Base-by-base conservation (phyloP, 306 rosid genomes). In the Rubus parviflorus region DNA sequence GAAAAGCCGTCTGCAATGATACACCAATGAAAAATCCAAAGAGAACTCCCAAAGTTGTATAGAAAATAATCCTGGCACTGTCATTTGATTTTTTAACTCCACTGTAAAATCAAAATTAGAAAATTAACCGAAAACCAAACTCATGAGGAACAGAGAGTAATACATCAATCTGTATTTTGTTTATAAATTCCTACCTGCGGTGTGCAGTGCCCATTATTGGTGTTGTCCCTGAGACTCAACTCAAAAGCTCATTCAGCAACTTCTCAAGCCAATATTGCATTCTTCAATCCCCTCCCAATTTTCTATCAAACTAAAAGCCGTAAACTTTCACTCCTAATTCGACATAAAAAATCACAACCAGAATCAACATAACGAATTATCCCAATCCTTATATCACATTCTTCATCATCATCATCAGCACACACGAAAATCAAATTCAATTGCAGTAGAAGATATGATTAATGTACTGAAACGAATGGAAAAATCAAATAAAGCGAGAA, bases 11-110 rank as follows among this genome's bases (percentile, higher is more conserved):
- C 64, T 94, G 93, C 82, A 92, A 66, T 46, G 98, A 91, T 82
- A 87, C 79, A 47, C 99, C 99, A 77, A 92, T 52, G 78, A 88
- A 88, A 81, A 88, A 88, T 49, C 99, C 99, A 76, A 96, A 85
- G 70, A 87, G 81, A 69, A 88, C 79, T 77, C 98, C 98, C 80
- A 91, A 68, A 64, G 83, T 72, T 51, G 96, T 84, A 56, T 90
- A 75, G 78, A 91, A 16, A 63, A 92, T 45, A 82, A 87, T 60
- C 87, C 88, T 86, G 69, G 85, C 74, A 78, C 91, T 79, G 72
- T 87, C 97, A 80, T 89, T 87, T 80, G 94, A 45, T 77, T 86
- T 91, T 82, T 84, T 96, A 61, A 70, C 64, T 42, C 86, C 78
- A 83, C 97, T 90, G 81, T 68, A 75, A 75, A 83, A 49, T 74